A percentile compares a stretch with the other conserved stretches of the same genome.
Evolutionary conservation across 2,329 filamentous ascomycete species (phyloP).

Genomic region (Aphanocladium album): DNA sequence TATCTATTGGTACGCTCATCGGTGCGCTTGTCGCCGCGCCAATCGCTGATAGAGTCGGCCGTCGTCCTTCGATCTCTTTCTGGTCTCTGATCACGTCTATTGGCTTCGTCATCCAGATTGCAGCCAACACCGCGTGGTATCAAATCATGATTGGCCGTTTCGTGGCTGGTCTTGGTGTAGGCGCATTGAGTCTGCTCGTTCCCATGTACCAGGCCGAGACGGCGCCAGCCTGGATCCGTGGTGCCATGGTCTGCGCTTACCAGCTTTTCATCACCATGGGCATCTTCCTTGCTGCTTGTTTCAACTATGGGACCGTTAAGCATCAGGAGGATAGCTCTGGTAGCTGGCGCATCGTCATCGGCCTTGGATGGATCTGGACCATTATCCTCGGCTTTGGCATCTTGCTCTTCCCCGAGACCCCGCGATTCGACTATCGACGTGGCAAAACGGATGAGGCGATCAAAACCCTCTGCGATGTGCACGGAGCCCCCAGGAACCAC

Average conservation of each 20-base stretch:
- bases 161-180: conserved; percentile 62
- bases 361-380: conserved; percentile 47
- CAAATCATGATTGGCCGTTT: conserved; percentile 62
- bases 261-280: conserved; percentile 70
- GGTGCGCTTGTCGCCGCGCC: conserved; percentile 57
- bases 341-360: conserved; percentile 58
- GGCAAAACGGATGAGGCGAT: conserved; percentile 43
- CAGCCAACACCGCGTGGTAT: conserved; percentile 51
- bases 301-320: conserved; percentile 57
- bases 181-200: conserved; percentile 57
- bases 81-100: conserved; percentile 57
- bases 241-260: conserved; percentile 60
- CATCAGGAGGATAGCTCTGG: conserved; percentile 41
- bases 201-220: conserved; percentile 74
- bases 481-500: conserved; percentile 39
- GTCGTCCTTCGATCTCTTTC: conserved; percentile 56
- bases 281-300: conserved; percentile 54
- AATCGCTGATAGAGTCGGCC: conserved; percentile 60
- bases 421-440: conserved; percentile 45
- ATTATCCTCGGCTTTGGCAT: conserved; percentile 45
- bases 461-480: conserved; percentile 43
- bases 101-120: conserved; percentile 64
- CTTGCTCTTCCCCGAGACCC: conserved; percentile 47
- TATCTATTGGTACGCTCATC: conserved; percentile 56
- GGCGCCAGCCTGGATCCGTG: conserved; percentile 61